Base-by-base conservation (phyloP, 1,284 basidiomycete genomes). In the Trametes polyzona region DNA sequence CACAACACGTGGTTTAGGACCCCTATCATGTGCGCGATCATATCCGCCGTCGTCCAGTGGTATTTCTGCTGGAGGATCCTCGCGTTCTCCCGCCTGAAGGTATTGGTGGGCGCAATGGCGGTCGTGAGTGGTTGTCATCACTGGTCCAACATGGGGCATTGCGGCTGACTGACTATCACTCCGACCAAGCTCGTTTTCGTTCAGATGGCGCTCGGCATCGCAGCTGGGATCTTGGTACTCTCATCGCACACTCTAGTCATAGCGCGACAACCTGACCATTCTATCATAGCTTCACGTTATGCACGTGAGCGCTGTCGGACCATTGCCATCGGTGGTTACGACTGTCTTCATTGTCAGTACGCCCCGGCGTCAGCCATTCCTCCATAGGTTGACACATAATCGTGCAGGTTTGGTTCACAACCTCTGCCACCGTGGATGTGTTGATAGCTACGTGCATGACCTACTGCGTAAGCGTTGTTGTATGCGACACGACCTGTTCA, bases 1-100 rank as follows among this genome's bases (percentile, higher is more conserved):
- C 48, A 62, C 47, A 59, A 56, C 46, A 44, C 52, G 1, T 68
- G 67, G 67, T 59, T 68, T 50, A 62, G 61, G 52, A 55, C 62
- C 35, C 55, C 63, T 9, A 48, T 68, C 32, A 59, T 68, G 56
- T 61, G 57, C 33, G 58, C 46, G 3, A n/a, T 68, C 8, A 44
- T 64, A 16, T 61, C 64, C 14, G 47, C 30, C 14, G 58, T 41
- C 19, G 64, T 66, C 9, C 65, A 67, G 40, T 21, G 48, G 12
- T 65, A 52, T 47, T 68, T 59, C 30, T 55, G 57, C 19, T 55
- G 64, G 52, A 40, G 65, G 3, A 64, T 68, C 27, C 64, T 47
- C 49, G 47, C 58, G 12, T 55, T 68, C 4, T 35, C 55, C n/a
- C 44, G 43, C 12, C 62, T 64, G 6, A 30, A 30, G 12, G 6